Evolutionary conservation across 1,139 yeast genomes (phyloP), one percentile per base, ranked within the genome.

Genomic region (Trichomonascaceae sp.): DNA sequence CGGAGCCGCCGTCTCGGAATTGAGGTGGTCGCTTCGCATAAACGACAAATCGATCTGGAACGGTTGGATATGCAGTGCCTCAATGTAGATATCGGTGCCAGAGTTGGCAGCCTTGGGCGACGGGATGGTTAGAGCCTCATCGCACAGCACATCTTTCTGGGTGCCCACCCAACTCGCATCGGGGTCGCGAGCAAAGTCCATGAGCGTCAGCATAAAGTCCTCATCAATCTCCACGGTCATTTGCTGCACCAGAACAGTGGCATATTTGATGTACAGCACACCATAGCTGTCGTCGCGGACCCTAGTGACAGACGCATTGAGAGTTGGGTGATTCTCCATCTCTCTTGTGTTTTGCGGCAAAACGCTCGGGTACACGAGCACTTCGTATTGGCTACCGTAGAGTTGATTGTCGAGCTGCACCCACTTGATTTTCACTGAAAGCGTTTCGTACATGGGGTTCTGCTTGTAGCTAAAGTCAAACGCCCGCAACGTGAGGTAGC

Each of bases 181-280:
- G 6, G 65, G 62, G 5, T 60, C 56, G 81, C 89, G 63, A 52
- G 67, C 65, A 50, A 85, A 85, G 35, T 87, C 95, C 34, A 87
- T 56, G 36, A 87, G 54, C 0, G 94, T 85, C 56, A 78, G 76
- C 46, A 89, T 56, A 56, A 92, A 85, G 53, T 87, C 96, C 55
- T 92, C 98, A 54, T 92, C 98, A 33, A 89, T 69, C 49, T 89
- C 97, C 35, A 89, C 60, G 0, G 96, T 77, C 70, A 92, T 71
- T 51, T 89, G 96, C 57, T 92, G 98, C 35, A 92, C 57, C 39
- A 92, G 60, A 1, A 82, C 52, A 0, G 98, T 87, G 0, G 96
- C 95, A 59, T 85, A 87, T 54, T 92, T 92, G 50, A 87, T 74
- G 51, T 80, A 87, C 13, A 76, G 58, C 9, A 92, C 92, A 17